Evolutionary conservation across 495 filamentous ascomycete genomes (phyloP).

Genomic region (Penicillium canariense): DNA sequence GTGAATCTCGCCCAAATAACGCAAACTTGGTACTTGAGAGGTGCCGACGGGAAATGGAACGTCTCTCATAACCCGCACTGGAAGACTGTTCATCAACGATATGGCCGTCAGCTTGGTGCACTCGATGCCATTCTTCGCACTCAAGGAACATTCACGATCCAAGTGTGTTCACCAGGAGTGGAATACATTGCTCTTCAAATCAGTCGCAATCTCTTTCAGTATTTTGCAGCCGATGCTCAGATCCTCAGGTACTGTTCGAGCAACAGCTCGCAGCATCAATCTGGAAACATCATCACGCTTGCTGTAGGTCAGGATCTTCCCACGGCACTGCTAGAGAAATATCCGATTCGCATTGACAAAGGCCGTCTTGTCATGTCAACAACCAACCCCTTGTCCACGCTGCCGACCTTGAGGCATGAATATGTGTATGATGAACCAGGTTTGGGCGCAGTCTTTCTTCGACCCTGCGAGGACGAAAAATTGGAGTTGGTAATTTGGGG

Average conservation of each 20-base stretch:
- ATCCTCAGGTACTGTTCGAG: conserved; percentile 29
- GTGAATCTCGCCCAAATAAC: background rate
- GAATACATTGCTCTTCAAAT: conserved; percentile 48
- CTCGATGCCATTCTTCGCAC: conserved; percentile 53
- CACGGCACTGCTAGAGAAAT: background rate
- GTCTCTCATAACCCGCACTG: conserved; percentile 11
- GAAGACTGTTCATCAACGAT: conserved; percentile 27
- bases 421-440: background rate
- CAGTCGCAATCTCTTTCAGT: conserved; percentile 59
- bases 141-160: conserved; percentile 44
- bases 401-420: background rate
- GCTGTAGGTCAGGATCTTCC: background rate
- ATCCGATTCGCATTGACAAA: background rate
- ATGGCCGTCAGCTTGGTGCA: conserved; percentile 47
- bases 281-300: background rate
- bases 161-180: conserved; percentile 24
- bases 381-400: background rate
- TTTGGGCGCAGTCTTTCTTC: background rate
- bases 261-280: background rate
- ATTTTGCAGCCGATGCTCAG: conserved; percentile 55
- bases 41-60: background rate
- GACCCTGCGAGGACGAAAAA: background rate
- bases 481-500: conserved; percentile 59
- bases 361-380: conserved; percentile 3
- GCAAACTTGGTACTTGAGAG: background rate